Evolutionary conservation across 768 basidiomycete genomes (phyloP).

Genomic region (Boletus insuetus): DNA sequence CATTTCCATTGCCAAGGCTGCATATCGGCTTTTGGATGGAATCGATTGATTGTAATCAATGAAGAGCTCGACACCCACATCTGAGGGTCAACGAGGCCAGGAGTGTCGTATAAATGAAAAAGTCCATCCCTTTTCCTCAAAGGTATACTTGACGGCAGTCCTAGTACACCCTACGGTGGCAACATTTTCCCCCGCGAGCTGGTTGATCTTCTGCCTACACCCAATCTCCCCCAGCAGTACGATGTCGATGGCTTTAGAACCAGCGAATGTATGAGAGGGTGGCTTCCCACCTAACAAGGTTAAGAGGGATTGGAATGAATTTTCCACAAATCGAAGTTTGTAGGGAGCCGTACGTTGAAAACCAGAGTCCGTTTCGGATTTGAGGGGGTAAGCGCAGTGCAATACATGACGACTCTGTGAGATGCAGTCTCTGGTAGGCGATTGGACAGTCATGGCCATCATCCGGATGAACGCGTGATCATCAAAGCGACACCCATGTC

Average conservation of each 20-base stretch:
- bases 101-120: constrained; percentile 34
- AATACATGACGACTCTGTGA: constrained; percentile 12
- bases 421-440: neutral
- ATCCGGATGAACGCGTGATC: constrained; percentile 16
- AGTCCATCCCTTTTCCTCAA: constrained; percentile 17
- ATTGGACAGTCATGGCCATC: neutral
- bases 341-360: constrained; percentile 1
- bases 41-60: constrained; percentile 23
- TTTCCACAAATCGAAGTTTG: constrained; percentile 6
- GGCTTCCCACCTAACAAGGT: constrained; percentile 2
- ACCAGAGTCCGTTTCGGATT: neutral
- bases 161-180: constrained; percentile 38
- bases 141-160: constrained; percentile 19
- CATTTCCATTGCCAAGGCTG: constrained; percentile 26
- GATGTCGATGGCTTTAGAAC: constrained; percentile 22
- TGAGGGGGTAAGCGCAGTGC: neutral
- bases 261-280: neutral
- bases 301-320: constrained; percentile 15
- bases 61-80: constrained; percentile 17
- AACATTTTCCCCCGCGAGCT: constrained; percentile 26
- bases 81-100: constrained; percentile 30
- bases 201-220: constrained; percentile 43
- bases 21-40: constrained; percentile 29
- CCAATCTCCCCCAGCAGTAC: constrained; percentile 36
- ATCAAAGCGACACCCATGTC: constrained; percentile 13